These are phyloP conservation scores for Suillus occidentalis DNA, from an alignment of 768 basidiomycete genomes.

Conservation along the genomic window DNA sequence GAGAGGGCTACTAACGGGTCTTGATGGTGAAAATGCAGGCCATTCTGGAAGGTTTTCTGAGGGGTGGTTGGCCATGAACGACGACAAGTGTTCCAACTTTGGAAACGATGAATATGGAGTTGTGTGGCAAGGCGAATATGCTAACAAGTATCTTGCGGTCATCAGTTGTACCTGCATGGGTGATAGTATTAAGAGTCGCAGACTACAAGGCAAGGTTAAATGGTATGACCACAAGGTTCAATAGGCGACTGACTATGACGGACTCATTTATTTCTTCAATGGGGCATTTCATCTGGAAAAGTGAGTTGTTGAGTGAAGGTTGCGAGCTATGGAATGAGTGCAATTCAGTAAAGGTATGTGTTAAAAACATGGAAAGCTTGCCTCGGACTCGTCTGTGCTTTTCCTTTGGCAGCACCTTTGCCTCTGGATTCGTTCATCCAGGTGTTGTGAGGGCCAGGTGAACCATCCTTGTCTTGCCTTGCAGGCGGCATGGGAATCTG, in stretches of 20 bases:
- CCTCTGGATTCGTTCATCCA: too few relatives aligned
- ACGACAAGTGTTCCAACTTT: slow-evolving; percentile 72
- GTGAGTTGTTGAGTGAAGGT: neutral
- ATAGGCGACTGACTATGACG: slow-evolving; percentile 18
- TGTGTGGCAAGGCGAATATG: neutral
- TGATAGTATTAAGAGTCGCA: slow-evolving; percentile 58
- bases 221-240: neutral
- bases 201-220: slow-evolving; percentile 37
- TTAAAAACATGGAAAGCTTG: too few relatives aligned
- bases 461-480: too few relatives aligned
- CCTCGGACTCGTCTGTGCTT: too few relatives aligned
- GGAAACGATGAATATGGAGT: neutral
- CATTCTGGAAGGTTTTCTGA: slow-evolving; percentile 41
- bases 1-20: slow-evolving; percentile 46
- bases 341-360: too few relatives aligned
- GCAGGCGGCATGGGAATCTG: too few relatives aligned
- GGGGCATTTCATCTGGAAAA: slow-evolving; percentile 28
- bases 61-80: slow-evolving; percentile 59
- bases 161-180: slow-evolving; percentile 62
- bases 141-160: slow-evolving; percentile 76
- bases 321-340: too few relatives aligned
- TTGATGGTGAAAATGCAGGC: slow-evolving; percentile 43
- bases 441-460: too few relatives aligned
- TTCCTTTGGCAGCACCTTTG: too few relatives aligned
- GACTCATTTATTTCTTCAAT: slow-evolving; percentile 32